These are phyloP conservation scores for Aspergillus spinulosporus DNA, from an alignment of 2,329 filamentous ascomycete species.

Conservation along the genomic window DNA sequence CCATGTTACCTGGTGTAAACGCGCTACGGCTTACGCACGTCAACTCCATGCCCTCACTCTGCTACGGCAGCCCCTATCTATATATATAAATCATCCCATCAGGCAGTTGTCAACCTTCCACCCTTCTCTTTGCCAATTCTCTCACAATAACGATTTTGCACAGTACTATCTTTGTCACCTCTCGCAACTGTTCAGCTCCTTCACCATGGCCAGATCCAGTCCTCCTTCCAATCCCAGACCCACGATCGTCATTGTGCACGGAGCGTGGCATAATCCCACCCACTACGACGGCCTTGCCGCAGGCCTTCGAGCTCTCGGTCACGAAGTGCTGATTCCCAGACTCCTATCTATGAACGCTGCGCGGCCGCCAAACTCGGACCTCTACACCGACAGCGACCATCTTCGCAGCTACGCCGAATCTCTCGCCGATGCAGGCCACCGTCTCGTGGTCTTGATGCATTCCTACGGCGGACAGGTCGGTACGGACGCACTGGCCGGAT, in stretches of 20 bases:
- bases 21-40: too few relatives aligned
- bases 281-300: conserved; percentile 6
- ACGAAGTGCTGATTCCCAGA: conserved; percentile 11
- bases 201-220: too few relatives aligned
- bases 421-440: conserved; percentile 6
- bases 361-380: conserved; percentile 12
- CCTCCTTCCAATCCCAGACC: background rate
- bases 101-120: too few relatives aligned
- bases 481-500: conserved; percentile 5
- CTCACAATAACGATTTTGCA: too few relatives aligned
- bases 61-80: too few relatives aligned
- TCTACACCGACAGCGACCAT: background rate
- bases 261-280: conserved; percentile 10
- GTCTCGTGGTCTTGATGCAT: conserved; percentile 11
- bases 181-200: too few relatives aligned
- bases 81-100: too few relatives aligned
- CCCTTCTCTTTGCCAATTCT: too few relatives aligned
- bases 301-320: background rate
- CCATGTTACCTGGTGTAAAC: too few relatives aligned
- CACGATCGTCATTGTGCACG: conserved; percentile 9
- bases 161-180: too few relatives aligned
- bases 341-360: conserved; percentile 13
- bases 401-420: conserved; percentile 7
- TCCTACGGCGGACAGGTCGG: conserved; percentile 19
- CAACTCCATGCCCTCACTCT: too few relatives aligned